Conservation (phyloP, 176 grass and related monocot species). For the Oryza glumipatula region DNA sequence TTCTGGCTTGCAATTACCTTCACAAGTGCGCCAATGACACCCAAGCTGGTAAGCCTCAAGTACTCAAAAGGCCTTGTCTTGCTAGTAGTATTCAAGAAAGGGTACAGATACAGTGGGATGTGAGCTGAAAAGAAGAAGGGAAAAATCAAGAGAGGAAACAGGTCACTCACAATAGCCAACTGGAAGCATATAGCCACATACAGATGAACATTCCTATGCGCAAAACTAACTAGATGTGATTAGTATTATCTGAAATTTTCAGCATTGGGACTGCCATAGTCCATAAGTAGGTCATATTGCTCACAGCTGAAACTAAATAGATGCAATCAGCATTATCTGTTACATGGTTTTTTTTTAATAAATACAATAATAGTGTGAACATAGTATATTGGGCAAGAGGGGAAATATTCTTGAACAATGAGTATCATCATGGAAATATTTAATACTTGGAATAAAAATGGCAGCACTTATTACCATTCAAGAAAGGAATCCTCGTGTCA, state of each 20-base stretch:
- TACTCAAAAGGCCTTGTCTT: conserved; percentile 87
- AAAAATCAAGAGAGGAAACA: conserved; percentile 11
- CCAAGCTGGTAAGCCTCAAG: conserved; percentile 89
- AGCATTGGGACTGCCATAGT: not conserved
- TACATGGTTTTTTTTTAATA: not conserved
- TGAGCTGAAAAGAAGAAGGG: conserved; percentile 56
- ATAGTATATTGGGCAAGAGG: not conserved
- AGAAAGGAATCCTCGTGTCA: conserved; percentile 82
- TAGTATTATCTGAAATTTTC: not conserved
- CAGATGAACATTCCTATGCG: not conserved
- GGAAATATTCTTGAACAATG: not conserved
- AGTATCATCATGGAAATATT: not conserved
- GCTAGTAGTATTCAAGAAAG: conserved; percentile 84
- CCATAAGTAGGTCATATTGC: not conserved
- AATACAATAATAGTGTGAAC: not conserved
- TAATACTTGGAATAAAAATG: conserved; percentile 1
- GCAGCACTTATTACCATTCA: conserved; percentile 60
- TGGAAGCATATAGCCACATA: conserved; percentile 9
- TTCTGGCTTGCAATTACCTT: conserved; percentile 64
- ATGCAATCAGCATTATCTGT: not conserved
- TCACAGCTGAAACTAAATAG: not conserved
- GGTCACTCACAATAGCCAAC: conserved; percentile 3
- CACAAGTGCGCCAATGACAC: conserved; percentile 95
- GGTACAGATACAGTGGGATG: conserved; percentile 85
- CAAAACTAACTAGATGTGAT: conserved; percentile 1